Evolutionary conservation across 768 basidiomycete species (phyloP), one percentile per base, ranked within the genome.

Genomic region (Melanogaster broomeanus): DNA sequence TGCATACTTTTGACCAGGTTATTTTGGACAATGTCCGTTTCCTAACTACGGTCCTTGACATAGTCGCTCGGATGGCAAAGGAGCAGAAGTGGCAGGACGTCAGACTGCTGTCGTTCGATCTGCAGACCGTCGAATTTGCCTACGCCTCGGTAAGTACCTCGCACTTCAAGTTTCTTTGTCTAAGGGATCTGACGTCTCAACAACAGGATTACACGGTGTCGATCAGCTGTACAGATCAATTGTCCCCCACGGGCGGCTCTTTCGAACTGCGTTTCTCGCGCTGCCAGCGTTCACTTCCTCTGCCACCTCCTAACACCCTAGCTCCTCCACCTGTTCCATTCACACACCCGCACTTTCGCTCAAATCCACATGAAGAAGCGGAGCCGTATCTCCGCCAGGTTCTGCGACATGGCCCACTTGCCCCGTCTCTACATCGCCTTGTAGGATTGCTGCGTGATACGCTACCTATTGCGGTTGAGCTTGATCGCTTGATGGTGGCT

Each of bases 121-220:
- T 96, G 15, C 92, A 92, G 61, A 93, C 91, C 0, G 93, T 94
- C n/a, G 87, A 93, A 61, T 88, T 96, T 63, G 83, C 84, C 2
- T 95, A 95, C 64, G 80, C 87, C 10, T 71, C 71, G 46, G 88
- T 83, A 64, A 55, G 73, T 53, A 25, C 52, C 3, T 28, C 42
- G 15, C 40, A 35, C 34, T 31, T 38, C 46, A 8, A 55, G 10
- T 45, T 27, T 24, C 12, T 30, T 9, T 38, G n/a, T 42, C 30
- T 31, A 10, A 16, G 2, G 10, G 6, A 37, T 15, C 27, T 53
- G 19, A 58, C 28, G 4, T 24, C 5, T 16, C 22, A 13, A 6
- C 12, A 28, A 28, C 48, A 89, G 87, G 84, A 86, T 62, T 91
- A 88, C 64, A 80, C 86, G 0, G 84, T 92, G 37, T 81, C 86